Evolutionary conservation across 805 yeast species (phyloP), one percentile per base, ranked within the genome.

Genomic region (Phaffomyces antillensis): DNA sequence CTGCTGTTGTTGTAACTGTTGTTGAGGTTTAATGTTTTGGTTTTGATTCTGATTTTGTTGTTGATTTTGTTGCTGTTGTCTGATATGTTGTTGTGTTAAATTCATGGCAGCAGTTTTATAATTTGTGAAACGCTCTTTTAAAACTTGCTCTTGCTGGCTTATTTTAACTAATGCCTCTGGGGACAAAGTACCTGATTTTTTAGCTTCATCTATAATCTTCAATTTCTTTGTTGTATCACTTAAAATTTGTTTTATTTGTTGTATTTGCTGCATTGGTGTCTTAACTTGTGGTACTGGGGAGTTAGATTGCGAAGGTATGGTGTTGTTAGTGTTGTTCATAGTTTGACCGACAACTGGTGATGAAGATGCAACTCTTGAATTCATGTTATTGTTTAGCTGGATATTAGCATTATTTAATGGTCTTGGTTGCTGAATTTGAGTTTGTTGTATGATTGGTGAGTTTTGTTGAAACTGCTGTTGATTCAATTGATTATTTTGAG

Each of bases 221-320:
- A 80, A 63, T 45, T 72, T 76, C 35, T 71, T 66, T 45, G 72
- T 74, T 46, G 75, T 72, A 46, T 73, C 78, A 36, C 66, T 72
- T 11, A 79, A 65, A 36, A 74, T 62, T 11, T 68, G 65, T 49
- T 73, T 67, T 17, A 79, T 68, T 41, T 68, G 66, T 50, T 71
- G 72, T 46, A 71, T 60, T 46, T 64, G 61, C 59, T 72, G 57
- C 25, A 48, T 44, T 20, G 56, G 59, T 16, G 38, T 44, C 25
- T 42, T 47, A 15, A 30, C 44, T 18, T 44, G 52, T 10, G 51
- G 17, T 11, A 26, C 42, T 35, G 45, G 51, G 7, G 46, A 38
- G 20, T 43, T 48, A 18, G 44, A 46, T 30, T 44, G 46, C 13
- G 30, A 28, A 28, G 30, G 30, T 11, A 28, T 28, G 13, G 10